Percentiles rank a stretch among this genome's conserved stretches.
phyloP scores from a whole-genome alignment of 2,329 filamentous ascomycete species.

The Arthrobotrys pseudoclavata region DNA sequence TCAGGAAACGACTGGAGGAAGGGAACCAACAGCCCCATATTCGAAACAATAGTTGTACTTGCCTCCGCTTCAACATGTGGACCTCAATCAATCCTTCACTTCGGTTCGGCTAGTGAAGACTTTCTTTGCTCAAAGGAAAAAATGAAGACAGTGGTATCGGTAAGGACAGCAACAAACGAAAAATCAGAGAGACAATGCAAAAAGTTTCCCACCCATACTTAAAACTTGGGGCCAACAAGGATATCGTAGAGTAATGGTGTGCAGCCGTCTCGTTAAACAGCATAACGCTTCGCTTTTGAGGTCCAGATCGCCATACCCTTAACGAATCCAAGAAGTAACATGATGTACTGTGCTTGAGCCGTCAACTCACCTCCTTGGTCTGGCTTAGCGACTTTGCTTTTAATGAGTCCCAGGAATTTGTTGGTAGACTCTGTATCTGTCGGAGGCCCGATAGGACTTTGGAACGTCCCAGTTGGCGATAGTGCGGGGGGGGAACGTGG shows the following conservation, averaged over 20 bases:
- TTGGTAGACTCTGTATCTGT: neutral
- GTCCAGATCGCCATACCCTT: constrained; percentile 64
- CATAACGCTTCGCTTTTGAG: constrained; percentile 62
- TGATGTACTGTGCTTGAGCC: constrained; percentile 60
- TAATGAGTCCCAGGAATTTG: constrained; percentile 25
- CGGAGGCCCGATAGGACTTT: neutral
- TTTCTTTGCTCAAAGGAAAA: neutral
- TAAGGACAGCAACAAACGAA: constrained; percentile 8
- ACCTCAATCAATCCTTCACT: too few relatives aligned
- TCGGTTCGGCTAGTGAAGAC: too few relatives aligned
- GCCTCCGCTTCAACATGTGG: too few relatives aligned
- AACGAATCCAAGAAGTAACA: constrained; percentile 62
- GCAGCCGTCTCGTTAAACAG: constrained; percentile 16
- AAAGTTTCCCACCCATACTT: too few relatives aligned
- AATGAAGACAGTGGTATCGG: neutral
- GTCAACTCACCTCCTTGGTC: constrained; percentile 13
- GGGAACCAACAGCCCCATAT: too few relatives aligned
- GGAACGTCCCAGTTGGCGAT: neutral
- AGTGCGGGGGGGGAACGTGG: constrained; percentile 29
- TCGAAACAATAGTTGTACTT: neutral
- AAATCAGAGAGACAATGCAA: neutral
- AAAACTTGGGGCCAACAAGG: neutral
- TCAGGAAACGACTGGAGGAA: neutral
- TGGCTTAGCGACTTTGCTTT: constrained; percentile 12
- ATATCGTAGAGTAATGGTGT: neutral